Conservation (phyloP, 1,284 basidiomycete species). For the Grifola frondosa region DNA sequence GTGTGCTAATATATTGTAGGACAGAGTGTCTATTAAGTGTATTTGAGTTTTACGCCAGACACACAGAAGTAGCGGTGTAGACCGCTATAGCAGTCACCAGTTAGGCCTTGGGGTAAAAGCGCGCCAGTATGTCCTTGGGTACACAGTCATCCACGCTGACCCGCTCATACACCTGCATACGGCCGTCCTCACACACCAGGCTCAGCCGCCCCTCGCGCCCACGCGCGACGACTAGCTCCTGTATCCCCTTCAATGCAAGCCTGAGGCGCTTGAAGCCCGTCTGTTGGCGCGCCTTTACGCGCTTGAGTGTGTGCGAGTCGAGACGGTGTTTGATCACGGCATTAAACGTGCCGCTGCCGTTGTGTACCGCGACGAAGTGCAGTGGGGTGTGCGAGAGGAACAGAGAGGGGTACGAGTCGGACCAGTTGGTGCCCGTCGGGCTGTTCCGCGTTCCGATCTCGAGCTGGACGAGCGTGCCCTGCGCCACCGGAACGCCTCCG, state of each 20-base stretch:
- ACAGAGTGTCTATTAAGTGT: too few relatives aligned
- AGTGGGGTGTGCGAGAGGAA: slow-evolving; percentile 55
- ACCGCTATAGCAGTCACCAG: not conserved
- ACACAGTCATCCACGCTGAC: slow-evolving; percentile 37
- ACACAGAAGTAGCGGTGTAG: not conserved
- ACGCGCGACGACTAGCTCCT: slow-evolving; percentile 39
- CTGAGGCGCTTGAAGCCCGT: slow-evolving; percentile 40
- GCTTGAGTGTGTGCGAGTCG: slow-evolving; percentile 32
- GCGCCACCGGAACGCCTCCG: slow-evolving; percentile 40
- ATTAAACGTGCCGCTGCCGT: slow-evolving; percentile 42
- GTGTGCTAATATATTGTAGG: too few relatives aligned
- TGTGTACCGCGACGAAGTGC: slow-evolving; percentile 48
- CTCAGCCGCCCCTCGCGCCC: slow-evolving; percentile 44
- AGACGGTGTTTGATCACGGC: slow-evolving; percentile 42
- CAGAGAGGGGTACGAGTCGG: slow-evolving; percentile 47
- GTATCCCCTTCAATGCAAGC: slow-evolving; percentile 39
- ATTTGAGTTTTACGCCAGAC: not conserved
- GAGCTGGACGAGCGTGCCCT: slow-evolving; percentile 46
- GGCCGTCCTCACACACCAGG: slow-evolving; percentile 42
- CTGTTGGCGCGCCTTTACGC: slow-evolving; percentile 29
- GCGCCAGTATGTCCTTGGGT: slow-evolving; percentile 38
- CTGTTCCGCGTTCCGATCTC: slow-evolving; percentile 41
- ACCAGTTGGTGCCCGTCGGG: slow-evolving; percentile 39
- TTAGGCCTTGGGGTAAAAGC: slow-evolving; percentile 31
- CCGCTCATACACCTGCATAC: slow-evolving; percentile 43